These are phyloP conservation scores for Trichoderma sp. DNA, from an alignment of 2,329 filamentous ascomycete species.

Conservation along the genomic window DNA sequence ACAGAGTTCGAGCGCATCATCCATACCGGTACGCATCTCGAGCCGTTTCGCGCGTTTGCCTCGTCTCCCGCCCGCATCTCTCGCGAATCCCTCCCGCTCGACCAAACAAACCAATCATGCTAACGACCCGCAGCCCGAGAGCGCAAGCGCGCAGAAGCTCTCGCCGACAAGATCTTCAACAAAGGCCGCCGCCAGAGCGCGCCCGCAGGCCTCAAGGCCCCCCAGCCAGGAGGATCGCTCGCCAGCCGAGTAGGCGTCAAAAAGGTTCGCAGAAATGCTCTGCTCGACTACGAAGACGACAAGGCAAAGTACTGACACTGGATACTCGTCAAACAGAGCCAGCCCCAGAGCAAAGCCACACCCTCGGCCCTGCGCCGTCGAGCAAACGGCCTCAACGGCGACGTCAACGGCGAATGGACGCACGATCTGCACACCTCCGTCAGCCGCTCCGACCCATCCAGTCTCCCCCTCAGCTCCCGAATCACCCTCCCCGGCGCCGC, in stretches of 20 bases:
- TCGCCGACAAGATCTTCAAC: conserved; percentile 74
- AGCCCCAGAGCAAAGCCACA: conserved; percentile 35
- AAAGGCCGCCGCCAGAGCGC: conserved; percentile 61
- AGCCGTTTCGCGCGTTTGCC: not conserved
- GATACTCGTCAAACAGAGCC: not conserved
- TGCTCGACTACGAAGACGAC: too few species aligned
- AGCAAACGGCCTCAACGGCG: conserved; percentile 48
- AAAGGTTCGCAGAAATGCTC: conserved; percentile 55
- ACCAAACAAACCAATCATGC: conserved; percentile 21
- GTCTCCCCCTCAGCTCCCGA: conserved; percentile 51
- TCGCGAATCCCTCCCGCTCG: conserved; percentile 49
- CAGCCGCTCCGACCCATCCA: conserved; percentile 37
- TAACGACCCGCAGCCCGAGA: conserved; percentile 56
- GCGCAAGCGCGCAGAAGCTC: conserved; percentile 69
- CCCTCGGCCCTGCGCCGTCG: conserved; percentile 36
- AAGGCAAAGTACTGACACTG: not conserved
- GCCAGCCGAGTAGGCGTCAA: conserved; percentile 73
- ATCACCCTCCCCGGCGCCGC: conserved; percentile 46
- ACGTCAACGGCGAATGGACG: conserved; percentile 70
- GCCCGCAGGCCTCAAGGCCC: conserved; percentile 50
- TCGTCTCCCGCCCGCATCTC: conserved; percentile 41
- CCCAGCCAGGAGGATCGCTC: conserved; percentile 56
- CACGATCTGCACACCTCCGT: conserved; percentile 65
- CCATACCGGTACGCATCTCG: conserved; percentile 48
- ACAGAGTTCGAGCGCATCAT: conserved; percentile 60